Base-by-base conservation (phyloP, 139 green algal species). In the Micractinium sp. region DNA sequence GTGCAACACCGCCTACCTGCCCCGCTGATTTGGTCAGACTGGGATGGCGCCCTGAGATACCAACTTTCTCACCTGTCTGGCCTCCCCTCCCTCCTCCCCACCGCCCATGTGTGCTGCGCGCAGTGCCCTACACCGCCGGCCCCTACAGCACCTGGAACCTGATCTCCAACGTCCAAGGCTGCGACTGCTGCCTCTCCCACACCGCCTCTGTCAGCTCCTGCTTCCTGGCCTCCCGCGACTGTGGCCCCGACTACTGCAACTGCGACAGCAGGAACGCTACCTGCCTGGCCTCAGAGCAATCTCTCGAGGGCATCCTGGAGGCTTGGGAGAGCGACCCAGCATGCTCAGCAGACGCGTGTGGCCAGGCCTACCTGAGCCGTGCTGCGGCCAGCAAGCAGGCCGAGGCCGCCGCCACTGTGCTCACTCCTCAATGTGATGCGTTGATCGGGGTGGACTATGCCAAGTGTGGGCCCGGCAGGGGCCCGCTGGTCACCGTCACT, bases 161-260 rank as follows among this genome's bases (percentile, higher is more conserved):
- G 22, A 60, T 76, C 83, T 81, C 38, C 78, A 85, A 90, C 36
- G 86, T 90, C 18, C 25, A 56, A 1, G 86, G 86, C 78, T 90
- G 86, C 61, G 86, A 90, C 86, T 90, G 86, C 78, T 90, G 86
- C 77, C 86, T 90, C 5, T 27, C 22, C 35, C 14, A 80, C 63
- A 90, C 86, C 0, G 38, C 25, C 39, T 38, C 41, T 3, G 78
- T 90, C 12, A 29, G 63, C 61, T 35, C 29, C 18, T 90, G 86
- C 77, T 85, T 90, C 77, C 20, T 38, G n/a, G 41, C 69, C 13
- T 31, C 23, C 29, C 86, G 86, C 27, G 14, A 73, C 12, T 90
- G 86, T 29, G 86, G 86, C 4, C 69, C 60, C 36, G 39, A 85
- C 35, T 86, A 81, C 31, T 90, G 86, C 77, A 85, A 86, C 77